Evolutionary conservation across 306 rosid genomes (phyloP), one percentile per base, ranked within the genome.

Genomic region (Spatholobus suberectus): DNA sequence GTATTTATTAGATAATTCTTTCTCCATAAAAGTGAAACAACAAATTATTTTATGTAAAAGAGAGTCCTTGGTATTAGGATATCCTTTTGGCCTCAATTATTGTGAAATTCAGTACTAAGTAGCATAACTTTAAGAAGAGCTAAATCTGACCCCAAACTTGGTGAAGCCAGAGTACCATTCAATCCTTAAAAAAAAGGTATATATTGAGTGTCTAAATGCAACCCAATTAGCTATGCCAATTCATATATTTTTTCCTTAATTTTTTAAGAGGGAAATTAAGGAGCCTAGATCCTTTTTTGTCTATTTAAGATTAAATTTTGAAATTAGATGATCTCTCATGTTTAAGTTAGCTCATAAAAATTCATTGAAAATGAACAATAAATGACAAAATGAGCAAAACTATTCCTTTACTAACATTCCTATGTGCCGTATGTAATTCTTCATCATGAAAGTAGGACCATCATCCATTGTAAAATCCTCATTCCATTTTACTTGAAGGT

Each of bases 371-470:
- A 43, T 27, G 6, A 72, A 20, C 38, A 71, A 81, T 21, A 27
- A 46, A 43, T 20, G 41, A 71, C 54, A 71, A 43, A 77, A 29
- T 13, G 18, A 80, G 35, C 32, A 72, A 58, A 72, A 81, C 38
- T 43, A 43, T 14, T 80, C 23, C 13, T 70, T 69, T 57, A 40
- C 2, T 71, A 44, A 32, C 11, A 2, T 68, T 68, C 58, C 5
- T 52, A 0, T 35, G 68, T 11, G 41, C 20, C 35, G 15, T 41
- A 67, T 55, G 55, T 26, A 40, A 27, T 21, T 69, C 70, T 24
- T 80, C 71, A n/a, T n/a, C n/a, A 52, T 41, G 47, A 57, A 40
- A 57, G 61, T 27, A 80, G 47, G 23, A 26, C 68, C 70, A 55
- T 37, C 32, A 54, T 43, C 76, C 40, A 24, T 2, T 4, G 75